Base-by-base conservation (phyloP, 305 asterid species). In the Solanum hybrid region DNA sequence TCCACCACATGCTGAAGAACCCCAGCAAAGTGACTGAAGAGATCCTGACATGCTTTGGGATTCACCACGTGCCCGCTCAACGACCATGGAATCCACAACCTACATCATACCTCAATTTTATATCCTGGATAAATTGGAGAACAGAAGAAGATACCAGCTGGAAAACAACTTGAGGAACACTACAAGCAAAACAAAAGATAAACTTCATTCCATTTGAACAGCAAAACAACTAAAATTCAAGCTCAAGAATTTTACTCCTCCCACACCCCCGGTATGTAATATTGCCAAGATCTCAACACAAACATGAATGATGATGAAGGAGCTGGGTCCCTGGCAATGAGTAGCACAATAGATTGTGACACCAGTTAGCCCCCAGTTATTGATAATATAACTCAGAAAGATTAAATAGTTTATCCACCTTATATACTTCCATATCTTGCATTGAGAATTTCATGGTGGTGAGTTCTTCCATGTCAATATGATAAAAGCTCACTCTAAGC, bases 31-130 rank as follows among this genome's bases (percentile, higher is more conserved):
- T 26, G 99, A 97, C 94, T 97, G 99, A 87, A 97, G 99, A 86
- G 99, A 96, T 87, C 99, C 98, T 4, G 99, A 95, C 94, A 95
- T 94, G 94, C 99, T 97, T 89, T 97, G 99, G 90, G 98, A 95
- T 93, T 97, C 99, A 29, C 97, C 99, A 79, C 99, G 99, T 88
- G 99, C 98, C 93, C 98, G 94, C 94, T 97, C 99, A 71, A 96
- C 98, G 37, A 97, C 98, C 99, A 97, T 95, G 72, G 99, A 97
- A 92, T 96, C 99, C 89, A 97, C 99, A 86, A 97, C 99, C 99
- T 95, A 91, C 90, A 91, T 64, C 89, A 91, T 88, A 86, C 88
- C 87, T 92, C 90, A 88, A 88, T 92, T 85, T 89, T 42, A 42
- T 86, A 92, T 73, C 75, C 86, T 45, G 78, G 51, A 87, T 73